Base-by-base conservation (phyloP, 768 basidiomycete genomes). In the Tricholoma hemisulphureum region DNA sequence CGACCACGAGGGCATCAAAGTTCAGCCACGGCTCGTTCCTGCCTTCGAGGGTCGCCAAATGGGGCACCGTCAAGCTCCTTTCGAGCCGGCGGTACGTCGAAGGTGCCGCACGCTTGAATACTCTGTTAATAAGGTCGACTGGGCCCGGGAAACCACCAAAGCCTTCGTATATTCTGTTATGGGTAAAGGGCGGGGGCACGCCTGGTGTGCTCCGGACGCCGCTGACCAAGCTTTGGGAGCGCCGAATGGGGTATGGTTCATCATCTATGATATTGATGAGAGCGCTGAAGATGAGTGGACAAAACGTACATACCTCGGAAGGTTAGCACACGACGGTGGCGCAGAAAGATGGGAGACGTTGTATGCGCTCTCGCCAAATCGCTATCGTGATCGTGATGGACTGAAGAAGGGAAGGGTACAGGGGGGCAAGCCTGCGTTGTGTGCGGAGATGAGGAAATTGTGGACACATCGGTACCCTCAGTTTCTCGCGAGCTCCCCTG, bases 131-230 rank as follows among this genome's bases (percentile, higher is more conserved):
- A 6, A 84, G 63, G 7, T 73, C 51, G 14, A 77, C 20, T 2
- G 80, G 78, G 1, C 80, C 78, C 16, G 82, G 82, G 58, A 81
- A 81, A 0, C 80, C 82, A 4, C 81, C 81, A 3, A 74, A 65
- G 0, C 75, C 74, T 52, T 73, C 64, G 49, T 80, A 76, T 61
- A 78, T 78, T 18, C 60, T 63, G 14, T 56, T 51, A 1, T 29
- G 26, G 3, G 26, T n/a, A n/a, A 28, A 49, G 57, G 57, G n/a
- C 52, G 64, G 20, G 20, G 20, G 32, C 14, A 18, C 31, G 20
- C 32, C 26, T 23, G 24, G 51, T 2, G 32, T 21, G 16, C 20
- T 35, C 6, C 24, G 20, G 16, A 34, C 11, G 28, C n/a, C 18
- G 63, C 65, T 31, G 13, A 18, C n/a, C 26, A 41, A 2, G 23